A percentile compares a stretch with the other conserved stretches of the same genome.
Evolutionary conservation across 768 basidiomycete species (phyloP).

Genomic region (Leccinum broughii): DNA sequence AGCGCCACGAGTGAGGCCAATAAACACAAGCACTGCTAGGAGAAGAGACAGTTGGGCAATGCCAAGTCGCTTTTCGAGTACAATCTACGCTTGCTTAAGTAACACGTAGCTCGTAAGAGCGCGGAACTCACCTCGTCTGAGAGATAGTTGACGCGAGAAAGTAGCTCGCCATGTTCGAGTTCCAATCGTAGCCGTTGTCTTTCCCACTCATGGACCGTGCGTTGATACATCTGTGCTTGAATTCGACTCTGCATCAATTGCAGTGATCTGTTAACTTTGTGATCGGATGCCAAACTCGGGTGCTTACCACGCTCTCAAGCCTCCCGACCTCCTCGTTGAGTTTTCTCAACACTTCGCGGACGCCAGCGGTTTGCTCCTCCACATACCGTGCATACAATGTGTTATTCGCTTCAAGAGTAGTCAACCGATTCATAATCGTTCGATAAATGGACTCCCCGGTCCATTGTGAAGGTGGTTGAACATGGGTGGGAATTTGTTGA

Average conservation of each 20-base stretch:
- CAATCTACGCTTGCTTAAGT: constrained; percentile 49
- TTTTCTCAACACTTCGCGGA: constrained; percentile 72
- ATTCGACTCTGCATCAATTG: constrained; percentile 53
- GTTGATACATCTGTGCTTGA: constrained; percentile 66
- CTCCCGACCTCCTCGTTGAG: constrained; percentile 79
- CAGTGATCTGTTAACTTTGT: not conserved
- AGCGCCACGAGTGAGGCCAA: constrained; percentile 77
- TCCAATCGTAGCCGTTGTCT: constrained; percentile 65
- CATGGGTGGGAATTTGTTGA: constrained; percentile 9
- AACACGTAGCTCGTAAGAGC: not conserved
- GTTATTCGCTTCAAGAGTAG: constrained; percentile 82
- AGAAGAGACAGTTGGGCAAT: constrained; percentile 86
- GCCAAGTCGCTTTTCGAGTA: constrained; percentile 86
- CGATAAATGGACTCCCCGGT: constrained; percentile 91
- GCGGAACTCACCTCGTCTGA: constrained; percentile 67
- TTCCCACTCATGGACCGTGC: constrained; percentile 67
- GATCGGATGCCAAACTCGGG: not conserved
- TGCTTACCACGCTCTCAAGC: constrained; percentile 70
- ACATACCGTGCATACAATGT: constrained; percentile 83
- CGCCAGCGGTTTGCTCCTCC: constrained; percentile 80
- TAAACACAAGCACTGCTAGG: constrained; percentile 81
- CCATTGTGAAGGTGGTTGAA: constrained; percentile 16
- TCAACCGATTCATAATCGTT: constrained; percentile 92
- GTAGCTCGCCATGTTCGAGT: constrained; percentile 65
- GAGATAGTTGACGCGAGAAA: constrained; percentile 71